Evolutionary conservation across 2,329 filamentous ascomycete genomes (phyloP), one percentile per base, ranked within the genome.

Genomic region (Volutella citrinella): DNA sequence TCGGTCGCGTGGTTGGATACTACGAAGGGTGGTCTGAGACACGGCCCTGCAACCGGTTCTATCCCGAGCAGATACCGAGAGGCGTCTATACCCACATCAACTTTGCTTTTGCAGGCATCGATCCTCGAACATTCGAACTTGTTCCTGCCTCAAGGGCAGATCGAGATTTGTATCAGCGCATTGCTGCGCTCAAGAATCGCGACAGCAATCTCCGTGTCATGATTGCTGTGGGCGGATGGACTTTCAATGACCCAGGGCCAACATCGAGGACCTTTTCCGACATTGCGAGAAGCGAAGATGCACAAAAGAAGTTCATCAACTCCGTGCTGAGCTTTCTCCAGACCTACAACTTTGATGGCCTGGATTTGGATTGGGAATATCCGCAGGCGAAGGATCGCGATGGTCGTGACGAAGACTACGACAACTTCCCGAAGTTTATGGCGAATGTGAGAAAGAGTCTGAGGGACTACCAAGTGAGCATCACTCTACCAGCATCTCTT

Each of bases 211-310:
- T 32, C 19, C 4, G 19, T 10, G 14, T 21, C 20, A 9, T 18
- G 9, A 56, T 70, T 19, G 52, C 59, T 5, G 38, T 71, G 6
- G 65, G 66, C 2, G 67, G 69, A 0, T 70, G 60, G 57, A 46
- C 56, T 3, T 63, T 68, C 27, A 64, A 55, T 29, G 60, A 70
- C 49, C n/a, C n/a, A 0, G 54, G 54, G 8, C 48, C 51, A 3
- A 56, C 48, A 1, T 32, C 38, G 7, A 47, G 34, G n/a, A 40
- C 52, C 5, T 65, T 62, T 20, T 45, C 18, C 7, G 15, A 38
- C 2, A 38, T 48, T n/a, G 30, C 26, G 14, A 8, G 3, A 0
- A 35, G 31, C 6, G 10, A 36, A 5, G 12, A 10, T 0, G 38
- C 34, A 2, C 28, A 27, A 6, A 31, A 26, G 1, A 15, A 14